phyloP scores from a whole-genome alignment of 148 eudicot species.

The Heliamphora exappendiculata region DNA sequence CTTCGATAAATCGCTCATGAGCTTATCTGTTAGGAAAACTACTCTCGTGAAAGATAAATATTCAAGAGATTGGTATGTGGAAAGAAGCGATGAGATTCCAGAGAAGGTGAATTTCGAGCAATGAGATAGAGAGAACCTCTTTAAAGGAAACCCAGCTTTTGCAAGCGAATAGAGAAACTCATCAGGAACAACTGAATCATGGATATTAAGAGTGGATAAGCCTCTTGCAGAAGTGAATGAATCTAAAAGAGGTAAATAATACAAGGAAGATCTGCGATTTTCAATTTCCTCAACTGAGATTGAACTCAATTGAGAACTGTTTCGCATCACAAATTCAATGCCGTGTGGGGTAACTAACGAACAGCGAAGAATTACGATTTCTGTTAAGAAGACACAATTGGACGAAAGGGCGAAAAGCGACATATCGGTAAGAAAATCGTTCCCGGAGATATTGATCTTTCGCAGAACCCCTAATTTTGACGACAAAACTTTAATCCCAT shows the following conservation, averaged over 20 bases:
- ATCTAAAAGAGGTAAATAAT: constrained; percentile 6
- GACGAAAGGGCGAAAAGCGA: constrained; percentile 34
- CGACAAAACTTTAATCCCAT: constrained; percentile 44
- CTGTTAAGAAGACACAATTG: constrained; percentile 43
- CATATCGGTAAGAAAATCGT: constrained; percentile 40
- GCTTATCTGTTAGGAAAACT: constrained; percentile 34
- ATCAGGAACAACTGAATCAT: constrained; percentile 38
- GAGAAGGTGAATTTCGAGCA: constrained; percentile 30
- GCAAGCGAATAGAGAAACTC: constrained; percentile 34
- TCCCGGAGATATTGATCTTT: constrained; percentile 45
- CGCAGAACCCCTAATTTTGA: constrained; percentile 28
- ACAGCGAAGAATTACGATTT: constrained; percentile 33
- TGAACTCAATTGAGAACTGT: constrained; percentile 26
- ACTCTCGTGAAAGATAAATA: constrained; percentile 31
- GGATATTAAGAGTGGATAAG: constrained; percentile 31
- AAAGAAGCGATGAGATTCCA: constrained; percentile 36
- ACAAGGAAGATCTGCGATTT: no score
- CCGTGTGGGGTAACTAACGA: constrained; percentile 36
- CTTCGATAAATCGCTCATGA: constrained; percentile 27
- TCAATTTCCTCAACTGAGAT: constrained; percentile 15
- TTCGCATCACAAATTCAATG: constrained; percentile 25
- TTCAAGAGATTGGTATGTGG: constrained; percentile 30
- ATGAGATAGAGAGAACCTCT: constrained; percentile 28
- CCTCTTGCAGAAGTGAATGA: constrained; percentile 24
- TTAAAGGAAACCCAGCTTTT: constrained; percentile 45